These are phyloP conservation scores for Neoboletus magnificus DNA, from an alignment of 768 basidiomycete species.

Conservation along the genomic window DNA sequence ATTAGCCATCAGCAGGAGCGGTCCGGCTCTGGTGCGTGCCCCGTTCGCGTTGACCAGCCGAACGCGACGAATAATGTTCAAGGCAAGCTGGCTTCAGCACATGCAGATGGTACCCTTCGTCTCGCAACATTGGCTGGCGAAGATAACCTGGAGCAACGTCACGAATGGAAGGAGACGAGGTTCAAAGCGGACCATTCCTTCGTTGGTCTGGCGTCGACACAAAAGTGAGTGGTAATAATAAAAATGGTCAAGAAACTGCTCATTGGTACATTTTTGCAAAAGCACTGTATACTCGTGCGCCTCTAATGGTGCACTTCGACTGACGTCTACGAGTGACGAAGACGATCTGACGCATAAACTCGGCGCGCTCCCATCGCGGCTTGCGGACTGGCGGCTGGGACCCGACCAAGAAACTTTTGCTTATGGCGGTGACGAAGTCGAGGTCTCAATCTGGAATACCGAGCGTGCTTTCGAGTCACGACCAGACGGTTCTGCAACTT, in stretches of 20 bases:
- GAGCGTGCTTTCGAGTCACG: conserved; percentile 48
- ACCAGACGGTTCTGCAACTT: conserved; percentile 15
- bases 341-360: conserved; percentile 23
- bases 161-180: conserved; percentile 65
- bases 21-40: conserved; percentile 39
- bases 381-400: conserved; percentile 66
- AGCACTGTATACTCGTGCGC: conserved; percentile 64
- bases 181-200: conserved; percentile 51
- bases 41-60: conserved; percentile 2
- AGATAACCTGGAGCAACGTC: conserved; percentile 37
- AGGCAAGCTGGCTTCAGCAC: conserved; percentile 64
- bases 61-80: conserved; percentile 30
- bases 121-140: conserved; percentile 44
- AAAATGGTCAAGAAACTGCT: neutral
- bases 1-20: conserved; percentile 32
- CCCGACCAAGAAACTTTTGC: conserved; percentile 54
- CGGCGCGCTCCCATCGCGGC: conserved; percentile 59
- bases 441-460: conserved; percentile 76
- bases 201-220: conserved; percentile 54
- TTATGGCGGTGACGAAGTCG: conserved; percentile 86
- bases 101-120: conserved; percentile 54
- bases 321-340: conserved; percentile 35
- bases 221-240: conserved; percentile 42
- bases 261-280: neutral
- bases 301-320: conserved; percentile 68